A percentile compares a stretch with the other conserved stretches of the same genome.
These are phyloP conservation scores for Zalaria sp. DNA, from an alignment of 2,329 filamentous ascomycete genomes.

Conservation along the genomic window DNA sequence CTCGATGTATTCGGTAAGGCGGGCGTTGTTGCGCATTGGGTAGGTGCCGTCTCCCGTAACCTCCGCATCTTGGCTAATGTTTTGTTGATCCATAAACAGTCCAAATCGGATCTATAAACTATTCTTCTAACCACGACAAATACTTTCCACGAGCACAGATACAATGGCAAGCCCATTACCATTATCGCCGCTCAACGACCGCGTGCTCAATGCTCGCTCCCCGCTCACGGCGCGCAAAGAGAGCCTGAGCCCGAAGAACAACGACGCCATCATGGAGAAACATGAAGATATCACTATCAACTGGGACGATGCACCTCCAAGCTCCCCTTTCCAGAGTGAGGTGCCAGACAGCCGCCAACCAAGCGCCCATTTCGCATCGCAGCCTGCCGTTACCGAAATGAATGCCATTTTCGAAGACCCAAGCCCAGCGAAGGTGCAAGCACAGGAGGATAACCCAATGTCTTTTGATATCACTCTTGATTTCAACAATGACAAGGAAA, in stretches of 20 bases:
- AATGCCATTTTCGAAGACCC: conserved; percentile 6
- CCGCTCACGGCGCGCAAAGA: conserved; percentile 1
- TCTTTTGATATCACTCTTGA: background rate
- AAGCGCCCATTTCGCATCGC: conserved; percentile 8
- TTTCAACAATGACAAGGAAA: conserved; percentile 1
- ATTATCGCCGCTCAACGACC: conserved; percentile 2
- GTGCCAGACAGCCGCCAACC: conserved; percentile 21
- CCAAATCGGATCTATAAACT: too few species aligned
- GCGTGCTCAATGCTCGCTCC: conserved; percentile 3
- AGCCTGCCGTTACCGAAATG: background rate
- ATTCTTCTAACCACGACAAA: too few species aligned
- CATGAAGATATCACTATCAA: conserved; percentile 9
- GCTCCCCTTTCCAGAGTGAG: conserved; percentile 34
- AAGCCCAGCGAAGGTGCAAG: conserved; percentile 2
- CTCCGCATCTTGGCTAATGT: too few species aligned
- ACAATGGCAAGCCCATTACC: conserved; percentile 4
- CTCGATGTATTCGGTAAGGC: too few species aligned
- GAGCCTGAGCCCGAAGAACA: background rate
- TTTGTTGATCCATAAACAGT: too few species aligned
- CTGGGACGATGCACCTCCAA: conserved; percentile 25
- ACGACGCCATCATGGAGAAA: conserved; percentile 1
- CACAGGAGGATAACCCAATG: conserved; percentile 1
- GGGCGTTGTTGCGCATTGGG: too few species aligned
- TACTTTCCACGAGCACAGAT: too few species aligned
- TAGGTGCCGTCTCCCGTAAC: too few species aligned